Base-by-base conservation (phyloP, 495 filamentous ascomycete species). In the Amphirosellinia nigrospora region DNA sequence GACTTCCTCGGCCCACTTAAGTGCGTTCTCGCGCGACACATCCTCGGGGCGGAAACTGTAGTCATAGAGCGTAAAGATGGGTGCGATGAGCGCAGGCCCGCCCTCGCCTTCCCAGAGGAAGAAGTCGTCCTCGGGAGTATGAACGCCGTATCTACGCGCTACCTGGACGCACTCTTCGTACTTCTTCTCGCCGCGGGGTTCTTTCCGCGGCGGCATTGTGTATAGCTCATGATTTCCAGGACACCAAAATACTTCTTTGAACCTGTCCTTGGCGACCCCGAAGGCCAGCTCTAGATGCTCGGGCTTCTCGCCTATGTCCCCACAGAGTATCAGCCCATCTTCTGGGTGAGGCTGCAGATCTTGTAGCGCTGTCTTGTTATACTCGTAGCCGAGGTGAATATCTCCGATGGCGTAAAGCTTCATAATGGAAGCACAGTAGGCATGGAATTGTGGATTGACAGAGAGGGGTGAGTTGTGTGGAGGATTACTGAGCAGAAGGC, bases 161-260 rank as follows among this genome's bases (percentile, higher is more conserved):
- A 77, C 11, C 34, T 72, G 71, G 19, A 79, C 70, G 70, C 76
- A 77, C 36, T 72, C 64, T 11, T 69, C 64, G 71, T 78, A 79
- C 66, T 78, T 78, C 46, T 65, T 70, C 67, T 75, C 73, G 38
- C 78, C 78, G 4, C 72, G 66, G 3, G 76, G 69, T 60, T 74
- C 70, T n/a, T 71, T 74, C 11, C 63, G 65, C 19, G 73, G 64
- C 61, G 73, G 68, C 70, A 78, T 66, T 11, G 76, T 75, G 73
- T 79, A 79, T 58, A 79, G 75, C 73, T 79, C 78, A 59, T 79
- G 78, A 66, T 79, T 79, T 34, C 78, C 78, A 4, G 78, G 78
- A 34, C 77, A 78, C 78, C 78, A 79, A 45, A 75, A 79, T 10
- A 79, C 78, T 11, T 71, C 62, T 1, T 46, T 58, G 63, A 79